phyloP scores from a whole-genome alignment of 805 yeast genomes.

The Zygosaccharomyces gambellarensis region DNA sequence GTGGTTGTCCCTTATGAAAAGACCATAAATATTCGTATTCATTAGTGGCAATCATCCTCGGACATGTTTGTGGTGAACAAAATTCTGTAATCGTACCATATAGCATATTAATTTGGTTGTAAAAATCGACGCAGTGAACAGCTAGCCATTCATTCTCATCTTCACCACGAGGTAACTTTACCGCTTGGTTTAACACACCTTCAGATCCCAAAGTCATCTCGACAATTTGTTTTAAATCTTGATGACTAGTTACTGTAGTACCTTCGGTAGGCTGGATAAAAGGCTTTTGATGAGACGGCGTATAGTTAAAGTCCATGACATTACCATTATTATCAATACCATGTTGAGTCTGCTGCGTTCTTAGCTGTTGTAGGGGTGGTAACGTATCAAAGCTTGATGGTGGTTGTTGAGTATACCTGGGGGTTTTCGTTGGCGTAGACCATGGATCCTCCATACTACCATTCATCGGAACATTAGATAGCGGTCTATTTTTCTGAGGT shows the following conservation, averaged over 20 bases:
- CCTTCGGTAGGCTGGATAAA: slow-evolving; percentile 29
- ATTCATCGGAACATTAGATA: slow-evolving; percentile 7
- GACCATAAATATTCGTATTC: slow-evolving; percentile 98
- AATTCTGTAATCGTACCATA: slow-evolving; percentile 95
- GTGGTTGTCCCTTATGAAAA: slow-evolving; percentile 63
- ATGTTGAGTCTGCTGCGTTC: slow-evolving; percentile 9
- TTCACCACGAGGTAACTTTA: slow-evolving; percentile 88
- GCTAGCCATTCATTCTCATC: slow-evolving; percentile 93
- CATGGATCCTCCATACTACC: slow-evolving; percentile 9
- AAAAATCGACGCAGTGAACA: slow-evolving; percentile 95
- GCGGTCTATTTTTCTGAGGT: slow-evolving; percentile 9
- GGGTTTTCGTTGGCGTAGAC: slow-evolving; percentile 13
- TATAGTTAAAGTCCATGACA: slow-evolving; percentile 35
- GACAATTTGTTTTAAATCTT: slow-evolving; percentile 79
- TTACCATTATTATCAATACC: slow-evolving; percentile 7
- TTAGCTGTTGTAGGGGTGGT: slow-evolving; percentile 8
- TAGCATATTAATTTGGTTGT: slow-evolving; percentile 92
- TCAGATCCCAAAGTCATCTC: slow-evolving; percentile 95
- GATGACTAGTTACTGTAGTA: slow-evolving; percentile 51
- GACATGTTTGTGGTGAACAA: slow-evolving; percentile 92
- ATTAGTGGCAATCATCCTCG: slow-evolving; percentile 95
- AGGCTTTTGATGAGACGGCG: slow-evolving; percentile 36
- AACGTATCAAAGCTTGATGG: neutral
- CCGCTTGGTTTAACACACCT: slow-evolving; percentile 86
- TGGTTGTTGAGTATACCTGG: slow-evolving; percentile 1